A percentile compares a stretch with the other conserved stretches of the same genome.
Evolutionary conservation across 2,329 filamentous ascomycete species (phyloP).

Genomic region (Fusarium subglutinans): DNA sequence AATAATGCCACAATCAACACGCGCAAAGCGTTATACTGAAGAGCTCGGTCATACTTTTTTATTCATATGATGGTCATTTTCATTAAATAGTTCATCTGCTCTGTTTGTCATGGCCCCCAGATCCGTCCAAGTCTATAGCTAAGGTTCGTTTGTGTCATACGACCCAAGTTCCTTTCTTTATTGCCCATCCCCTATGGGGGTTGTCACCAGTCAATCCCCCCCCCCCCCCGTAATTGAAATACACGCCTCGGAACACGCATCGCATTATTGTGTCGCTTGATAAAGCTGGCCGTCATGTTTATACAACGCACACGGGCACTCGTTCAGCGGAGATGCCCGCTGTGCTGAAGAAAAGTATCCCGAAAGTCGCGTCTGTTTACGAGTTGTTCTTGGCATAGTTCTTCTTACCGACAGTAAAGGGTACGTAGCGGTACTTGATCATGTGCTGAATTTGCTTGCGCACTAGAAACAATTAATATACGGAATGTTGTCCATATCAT

Average conservation of each 20-base stretch:
- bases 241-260: slow-evolving; percentile 35
- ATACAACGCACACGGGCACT: slow-evolving; percentile 40
- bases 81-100: slow-evolving; percentile 41
- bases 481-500: not conserved
- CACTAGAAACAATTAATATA: slow-evolving; percentile 65
- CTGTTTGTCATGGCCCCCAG: slow-evolving; percentile 27
- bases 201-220: slow-evolving; percentile 24
- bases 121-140: slow-evolving; percentile 39
- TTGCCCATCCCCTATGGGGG: slow-evolving; percentile 25
- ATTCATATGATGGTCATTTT: slow-evolving; percentile 34
- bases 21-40: not conserved
- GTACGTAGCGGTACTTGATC: slow-evolving; percentile 99
- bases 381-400: slow-evolving; percentile 75
- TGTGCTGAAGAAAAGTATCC: slow-evolving; percentile 35
- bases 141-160: slow-evolving; percentile 18
- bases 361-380: slow-evolving; percentile 33
- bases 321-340: slow-evolving; percentile 6
- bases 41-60: not conserved
- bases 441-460: slow-evolving; percentile 99
- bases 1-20: not conserved
- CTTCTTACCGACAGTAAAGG: slow-evolving; percentile 91
- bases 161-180: slow-evolving; percentile 6
- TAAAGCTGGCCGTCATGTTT: slow-evolving; percentile 38
- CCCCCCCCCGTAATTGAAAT: slow-evolving; percentile 36
- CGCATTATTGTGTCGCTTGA: slow-evolving; percentile 40